These are phyloP conservation scores for Metroxylon sagu DNA, from an alignment of 176 grass and related monocot species.

Conservation along the genomic window DNA sequence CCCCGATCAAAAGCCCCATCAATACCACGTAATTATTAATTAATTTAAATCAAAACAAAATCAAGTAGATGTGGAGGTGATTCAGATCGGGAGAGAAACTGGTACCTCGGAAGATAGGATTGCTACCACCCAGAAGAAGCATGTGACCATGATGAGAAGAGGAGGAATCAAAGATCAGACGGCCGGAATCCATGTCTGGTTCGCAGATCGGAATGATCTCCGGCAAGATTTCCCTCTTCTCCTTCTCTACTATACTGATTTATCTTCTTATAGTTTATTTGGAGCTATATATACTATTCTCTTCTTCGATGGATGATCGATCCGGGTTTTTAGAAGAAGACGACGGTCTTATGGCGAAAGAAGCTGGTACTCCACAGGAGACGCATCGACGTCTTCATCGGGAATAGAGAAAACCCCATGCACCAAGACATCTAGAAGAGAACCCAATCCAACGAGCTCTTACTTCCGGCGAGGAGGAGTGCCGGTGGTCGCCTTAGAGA, in stretches of 20 bases:
- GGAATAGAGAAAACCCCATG: conserved; percentile 73
- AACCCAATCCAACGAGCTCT: too few species aligned
- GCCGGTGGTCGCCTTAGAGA: too few species aligned
- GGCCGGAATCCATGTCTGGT: conserved; percentile 43
- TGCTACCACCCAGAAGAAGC: conserved; percentile 60
- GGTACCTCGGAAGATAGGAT: conserved; percentile 43
- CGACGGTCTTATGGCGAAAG: conserved; percentile 82
- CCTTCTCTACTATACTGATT: conserved; percentile 13
- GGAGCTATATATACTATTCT: conserved; percentile 12
- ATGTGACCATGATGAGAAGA: conserved; percentile 40
- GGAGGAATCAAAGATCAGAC: conserved; percentile 44
- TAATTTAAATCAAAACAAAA: too few species aligned
- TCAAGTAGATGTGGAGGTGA: conserved; percentile 21
- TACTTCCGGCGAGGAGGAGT: too few species aligned
- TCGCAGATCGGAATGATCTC: not conserved
- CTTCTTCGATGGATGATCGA: too few species aligned
- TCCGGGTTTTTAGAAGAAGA: conserved; percentile 18
- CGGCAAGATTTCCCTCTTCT: not conserved
- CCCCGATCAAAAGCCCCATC: not conserved
- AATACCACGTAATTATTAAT: too few species aligned
- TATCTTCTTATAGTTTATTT: conserved; percentile 13
- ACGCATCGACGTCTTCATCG: conserved; percentile 78
- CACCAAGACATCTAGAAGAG: not conserved
- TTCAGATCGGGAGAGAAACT: conserved; percentile 15
- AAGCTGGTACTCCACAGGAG: conserved; percentile 98